Base-by-base conservation (phyloP, 495 filamentous ascomycete species). In the Neurospora pannonica region DNA sequence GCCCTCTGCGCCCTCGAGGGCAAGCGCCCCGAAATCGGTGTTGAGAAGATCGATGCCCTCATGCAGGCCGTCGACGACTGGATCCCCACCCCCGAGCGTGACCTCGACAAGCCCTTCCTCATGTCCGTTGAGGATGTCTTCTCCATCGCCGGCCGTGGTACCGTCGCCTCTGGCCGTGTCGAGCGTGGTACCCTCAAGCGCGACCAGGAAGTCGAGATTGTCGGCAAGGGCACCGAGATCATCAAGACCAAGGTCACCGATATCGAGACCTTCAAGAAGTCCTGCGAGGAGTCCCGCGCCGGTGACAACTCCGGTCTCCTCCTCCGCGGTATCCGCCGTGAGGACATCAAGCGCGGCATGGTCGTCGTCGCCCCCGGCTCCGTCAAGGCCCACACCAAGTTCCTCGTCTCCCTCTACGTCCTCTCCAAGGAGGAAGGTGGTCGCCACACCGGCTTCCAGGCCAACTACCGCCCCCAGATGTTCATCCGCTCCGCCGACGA, bases 251-350 rank as follows among this genome's bases (percentile, higher is more conserved):
- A 97, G 87, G 95, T 99, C 74, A 99, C 96, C 79, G 96, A 98
- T 80, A 97, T 98, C 81, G 96, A 99, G 87, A 98, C 94, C 74
- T 99, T 99, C 89, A 97, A 98, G 89, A 99, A 99, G 88, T 94
- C 93, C 70, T 97, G 95, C 84, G 93, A 96, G 71, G 93, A 97
- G 84, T 93, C 94, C 74, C 89, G 91, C 74, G 96, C 96, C 72
- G 96, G 96, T 80, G 96, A 99, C 86, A 98, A 97, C 90, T 96
- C 95, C n/a, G 96, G 96, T 81, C 92, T 99, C 28, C 89, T 99
- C 31, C 92, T 99, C 82, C 93, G 96, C 84, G 94, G 96, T 87
- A 84, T 98, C 80, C 92, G 92, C 83, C 93, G 96, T 80, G 97
- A 98, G 84, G 97, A 99, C 78, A 85, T 99, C 78, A 87, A 85